Base-by-base conservation (phyloP, 2,329 filamentous ascomycete species). In the Ceratocystis alfenasii region DNA sequence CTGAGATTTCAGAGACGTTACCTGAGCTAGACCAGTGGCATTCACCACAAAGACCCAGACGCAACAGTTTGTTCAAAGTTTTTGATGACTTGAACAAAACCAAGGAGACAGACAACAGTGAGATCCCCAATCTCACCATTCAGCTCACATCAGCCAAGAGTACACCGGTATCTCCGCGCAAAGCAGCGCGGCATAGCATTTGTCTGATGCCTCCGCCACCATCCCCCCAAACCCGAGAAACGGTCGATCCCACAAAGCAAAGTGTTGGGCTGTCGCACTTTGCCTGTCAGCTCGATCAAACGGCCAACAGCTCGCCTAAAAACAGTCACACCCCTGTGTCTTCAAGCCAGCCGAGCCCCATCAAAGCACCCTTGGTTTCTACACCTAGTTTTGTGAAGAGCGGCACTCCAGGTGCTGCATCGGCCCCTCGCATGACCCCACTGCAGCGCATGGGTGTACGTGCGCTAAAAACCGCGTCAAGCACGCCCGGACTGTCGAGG, bases 1-100 rank as follows among this genome's bases (percentile, higher is more conserved):
- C 65, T 69, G 81, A 83, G 66, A 80, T 77, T 0, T 74, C 85
- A 22, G 72, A 75, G 30, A 76, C 76, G 22, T 71, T 85, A 10
- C 81, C 81, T 0, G 82, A 84, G 59, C 72, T 80, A 48, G 78
- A 78, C n/a, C 76, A 74, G 10, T 83, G 80, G 81, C 74, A 76
- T 57, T 71, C 74, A 5, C 66, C 69, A 25, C 60, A 70, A 5
- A 78, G 77, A 67, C 69, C 72, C 0, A 73, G 70, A 55, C 76
- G 74, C 67, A 71, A 66, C 20, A 67, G 66, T 48, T 45, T 75
- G 1, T 74, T 80, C 20, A 70, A 74, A 2, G 76, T 83, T 5
- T 83, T 81, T 67, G 75, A 77, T 28, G 78, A 81, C 60, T 10
- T 63, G n/a, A 45, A 46, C 45, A 22, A 62, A 55, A 30, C 64